Base-by-base conservation (phyloP, 305 asterid genomes). In the Fraxinus paxiana region DNA sequence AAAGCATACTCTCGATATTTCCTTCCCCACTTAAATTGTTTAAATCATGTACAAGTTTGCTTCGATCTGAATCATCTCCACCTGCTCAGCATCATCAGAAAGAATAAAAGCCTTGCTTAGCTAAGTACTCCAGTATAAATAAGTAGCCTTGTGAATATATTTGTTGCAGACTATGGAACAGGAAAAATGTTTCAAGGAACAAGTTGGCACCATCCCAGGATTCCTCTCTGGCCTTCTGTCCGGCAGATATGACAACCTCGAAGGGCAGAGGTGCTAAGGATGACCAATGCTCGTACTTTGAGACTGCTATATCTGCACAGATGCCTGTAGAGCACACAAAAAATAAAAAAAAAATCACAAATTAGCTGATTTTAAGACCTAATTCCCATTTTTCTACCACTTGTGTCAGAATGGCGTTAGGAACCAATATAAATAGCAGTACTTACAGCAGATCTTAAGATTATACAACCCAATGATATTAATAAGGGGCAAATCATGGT, bases 181-280 rank as follows among this genome's bases (percentile, higher is more conserved):
- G 75, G 73, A 81, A 35, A 35, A 74, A 38, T 48, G 46, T 76
- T 75, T 83, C 75, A 82, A 83, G 78, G 79, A 82, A 85, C 82
- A 75, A 88, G 84, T 72, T 15, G 77, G 77, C 84, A 96, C 99
- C 98, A 85, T 86, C 80, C 97, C 97, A 87, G 73, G 97, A 88
- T 54, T 94, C 97, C 83, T 96, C 99, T 87, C 83, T 92, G 59
- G 98, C 98, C 89, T 92, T 94, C 89, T 96, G 98, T 26, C 99
- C 98, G 76, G 99, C 98, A 80, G 99, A 96, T 75, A 91, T 88
- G 80, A 96, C 97, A 82, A 96, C 91, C 89, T 96, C 99, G 86
- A 92, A 93, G 83, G 99, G 98, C 74, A 96, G 97, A 81, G 99
- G 99, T 26, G 99, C 98, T 69, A 94, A 91, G 83, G 98, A 93